phyloP scores from a whole-genome alignment of 352 stramenopile species.

The Phytophthora boehmeriae region DNA sequence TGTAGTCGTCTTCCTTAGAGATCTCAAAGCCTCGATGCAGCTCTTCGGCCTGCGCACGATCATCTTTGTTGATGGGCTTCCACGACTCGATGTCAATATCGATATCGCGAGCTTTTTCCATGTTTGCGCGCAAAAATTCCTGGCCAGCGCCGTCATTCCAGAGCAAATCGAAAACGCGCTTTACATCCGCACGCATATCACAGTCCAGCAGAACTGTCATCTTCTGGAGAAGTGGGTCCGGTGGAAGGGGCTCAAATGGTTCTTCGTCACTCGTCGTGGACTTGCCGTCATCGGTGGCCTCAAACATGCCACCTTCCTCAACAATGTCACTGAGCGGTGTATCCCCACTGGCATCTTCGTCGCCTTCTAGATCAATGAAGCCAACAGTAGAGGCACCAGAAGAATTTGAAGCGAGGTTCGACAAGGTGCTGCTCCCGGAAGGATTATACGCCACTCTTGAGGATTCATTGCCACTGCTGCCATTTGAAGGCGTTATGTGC shows the following conservation, averaged over 20 bases:
- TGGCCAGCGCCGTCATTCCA: constrained; percentile 66
- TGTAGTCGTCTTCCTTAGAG: constrained; percentile 58
- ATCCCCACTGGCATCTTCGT: constrained; percentile 24
- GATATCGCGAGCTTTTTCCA: constrained; percentile 70
- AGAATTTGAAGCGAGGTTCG: constrained; percentile 22
- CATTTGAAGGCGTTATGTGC: constrained; percentile 26
- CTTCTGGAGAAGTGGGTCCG: constrained; percentile 55
- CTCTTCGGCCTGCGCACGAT: constrained; percentile 19
- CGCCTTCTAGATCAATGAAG: constrained; percentile 53
- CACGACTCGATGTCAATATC: constrained; percentile 70
- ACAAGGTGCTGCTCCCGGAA: constrained; percentile 2
- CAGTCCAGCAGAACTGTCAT: constrained; percentile 77
- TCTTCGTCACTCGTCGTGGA: constrained; percentile 61
- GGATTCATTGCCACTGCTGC: constrained; percentile 9
- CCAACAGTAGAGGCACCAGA: constrained; percentile 45
- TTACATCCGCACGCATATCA: constrained; percentile 66
- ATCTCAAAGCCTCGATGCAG: constrained; percentile 48
- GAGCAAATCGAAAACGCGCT: constrained; percentile 68
- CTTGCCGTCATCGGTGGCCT: constrained; percentile 47
- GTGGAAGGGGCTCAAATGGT: constrained; percentile 60
- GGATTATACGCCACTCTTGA: background rate
- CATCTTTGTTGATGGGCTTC: constrained; percentile 44
- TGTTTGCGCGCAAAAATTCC: constrained; percentile 49
- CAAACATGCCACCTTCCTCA: constrained; percentile 20
- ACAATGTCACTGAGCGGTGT: constrained; percentile 32